phyloP scores from a whole-genome alignment of 2,329 filamentous ascomycete genomes.

The Colletotrichum ledebouriae region DNA sequence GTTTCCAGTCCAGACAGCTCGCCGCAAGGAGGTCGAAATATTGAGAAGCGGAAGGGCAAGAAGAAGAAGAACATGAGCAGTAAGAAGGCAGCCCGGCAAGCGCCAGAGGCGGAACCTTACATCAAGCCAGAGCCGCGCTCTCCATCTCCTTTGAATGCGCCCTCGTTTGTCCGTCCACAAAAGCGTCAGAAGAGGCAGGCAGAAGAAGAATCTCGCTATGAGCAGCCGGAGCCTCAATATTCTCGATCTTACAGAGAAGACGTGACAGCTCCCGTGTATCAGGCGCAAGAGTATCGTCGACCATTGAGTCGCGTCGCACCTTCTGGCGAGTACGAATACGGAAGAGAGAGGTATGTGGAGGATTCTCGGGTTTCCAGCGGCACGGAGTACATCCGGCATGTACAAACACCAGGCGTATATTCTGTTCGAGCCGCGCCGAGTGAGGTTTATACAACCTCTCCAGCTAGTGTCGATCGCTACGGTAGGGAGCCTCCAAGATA shows the following conservation, averaged over 20 bases:
- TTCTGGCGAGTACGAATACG: constrained; percentile 46
- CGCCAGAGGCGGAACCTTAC: constrained; percentile 60
- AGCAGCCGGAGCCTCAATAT: constrained; percentile 53
- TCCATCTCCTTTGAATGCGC: constrained; percentile 68
- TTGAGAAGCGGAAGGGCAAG: constrained; percentile 64
- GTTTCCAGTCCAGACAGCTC: constrained; percentile 73
- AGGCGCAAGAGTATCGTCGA: constrained; percentile 45
- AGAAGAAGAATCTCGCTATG: constrained; percentile 57
- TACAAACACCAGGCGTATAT: constrained; percentile 54
- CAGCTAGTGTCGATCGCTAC: constrained; percentile 59
- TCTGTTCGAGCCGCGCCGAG: constrained; percentile 54
- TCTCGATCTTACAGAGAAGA: constrained; percentile 48
- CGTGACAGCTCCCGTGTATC: constrained; percentile 49
- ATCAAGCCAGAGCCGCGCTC: constrained; percentile 77
- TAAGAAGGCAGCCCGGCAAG: constrained; percentile 64
- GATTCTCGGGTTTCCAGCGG: constrained; percentile 49
- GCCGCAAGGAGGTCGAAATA: constrained; percentile 63
- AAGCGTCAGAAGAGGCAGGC: constrained; percentile 67
- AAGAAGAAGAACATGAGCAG: constrained; percentile 66
- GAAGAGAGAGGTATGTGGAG: constrained; percentile 50
- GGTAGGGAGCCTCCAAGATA: constrained; percentile 58
- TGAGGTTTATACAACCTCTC: constrained; percentile 55
- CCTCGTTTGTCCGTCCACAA: constrained; percentile 65
- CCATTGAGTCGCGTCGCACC: constrained; percentile 44
- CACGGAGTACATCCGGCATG: constrained; percentile 53